phyloP scores from a whole-genome alignment of 495 filamentous ascomycete species.

The Hypoxylon crocopeplum region DNA sequence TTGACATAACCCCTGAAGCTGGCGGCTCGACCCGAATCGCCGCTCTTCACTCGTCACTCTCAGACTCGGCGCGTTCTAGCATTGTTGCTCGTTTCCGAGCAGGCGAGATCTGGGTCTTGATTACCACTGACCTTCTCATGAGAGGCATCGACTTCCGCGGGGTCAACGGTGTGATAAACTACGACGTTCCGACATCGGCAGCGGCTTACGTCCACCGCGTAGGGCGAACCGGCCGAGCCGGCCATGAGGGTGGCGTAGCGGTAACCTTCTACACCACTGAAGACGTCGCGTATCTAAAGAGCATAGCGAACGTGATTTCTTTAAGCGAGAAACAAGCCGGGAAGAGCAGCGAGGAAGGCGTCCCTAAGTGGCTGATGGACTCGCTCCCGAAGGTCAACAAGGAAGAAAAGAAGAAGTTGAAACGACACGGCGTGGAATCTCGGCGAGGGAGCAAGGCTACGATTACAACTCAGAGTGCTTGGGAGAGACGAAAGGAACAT shows the following conservation, averaged over 20 bases:
- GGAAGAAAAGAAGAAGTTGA: constrained; percentile 80
- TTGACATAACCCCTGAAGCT: constrained; percentile 89
- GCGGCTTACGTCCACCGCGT: constrained; percentile 93
- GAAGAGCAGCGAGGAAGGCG: constrained; percentile 44
- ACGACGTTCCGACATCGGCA: constrained; percentile 88
- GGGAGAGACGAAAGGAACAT: constrained; percentile 79
- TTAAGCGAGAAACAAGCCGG: constrained; percentile 74
- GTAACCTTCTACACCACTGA: constrained; percentile 96
- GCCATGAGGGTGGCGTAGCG: constrained; percentile 85
- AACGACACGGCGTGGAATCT: constrained; percentile 81
- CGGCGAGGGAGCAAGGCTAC: constrained; percentile 62
- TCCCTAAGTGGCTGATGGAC: constrained; percentile 90
- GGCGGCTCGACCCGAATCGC: constrained; percentile 87
- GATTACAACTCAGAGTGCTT: constrained; percentile 94
- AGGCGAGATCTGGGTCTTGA: constrained; percentile 94
- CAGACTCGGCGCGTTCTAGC: constrained; percentile 72
- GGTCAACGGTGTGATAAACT: constrained; percentile 94
- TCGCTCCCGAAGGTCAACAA: constrained; percentile 82
- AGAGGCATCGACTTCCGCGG: constrained; percentile 92
- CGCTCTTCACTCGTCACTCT: constrained; percentile 85
- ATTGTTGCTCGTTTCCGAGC: constrained; percentile 90
- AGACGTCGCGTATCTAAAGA: constrained; percentile 88
- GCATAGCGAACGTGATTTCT: constrained; percentile 89
- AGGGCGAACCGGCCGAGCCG: constrained; percentile 88
- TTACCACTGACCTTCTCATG: constrained; percentile 91